Percentiles rank a stretch among this genome's conserved stretches.
phyloP scores from a whole-genome alignment of 177 flowering plant species.

The Vitis hybrid region DNA sequence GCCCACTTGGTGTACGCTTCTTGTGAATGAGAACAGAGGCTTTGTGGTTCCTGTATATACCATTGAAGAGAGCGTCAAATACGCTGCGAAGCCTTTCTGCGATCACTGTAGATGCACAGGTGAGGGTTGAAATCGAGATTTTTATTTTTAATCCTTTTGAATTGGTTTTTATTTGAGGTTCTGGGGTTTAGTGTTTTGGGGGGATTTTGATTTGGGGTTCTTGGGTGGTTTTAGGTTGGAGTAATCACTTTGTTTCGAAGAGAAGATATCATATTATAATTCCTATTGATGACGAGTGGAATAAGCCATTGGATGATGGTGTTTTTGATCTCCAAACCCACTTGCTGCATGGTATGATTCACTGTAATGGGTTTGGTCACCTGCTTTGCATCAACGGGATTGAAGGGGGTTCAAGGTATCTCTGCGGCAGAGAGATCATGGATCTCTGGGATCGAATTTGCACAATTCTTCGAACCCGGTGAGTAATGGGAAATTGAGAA shows the following conservation, averaged over 20 bases:
- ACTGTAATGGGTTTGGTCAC: slow-evolving; percentile 86
- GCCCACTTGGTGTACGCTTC: slow-evolving; percentile 66
- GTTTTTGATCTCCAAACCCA: slow-evolving; percentile 56
- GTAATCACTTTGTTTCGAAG: slow-evolving; percentile 70
- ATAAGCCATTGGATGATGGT: slow-evolving; percentile 40
- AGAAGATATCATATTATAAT: slow-evolving; percentile 77
- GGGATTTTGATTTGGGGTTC: slow-evolving; percentile 1
- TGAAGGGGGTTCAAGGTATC: slow-evolving; percentile 72
- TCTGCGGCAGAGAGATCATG: slow-evolving; percentile 74
- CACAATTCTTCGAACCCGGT: slow-evolving; percentile 58
- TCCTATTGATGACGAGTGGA: slow-evolving; percentile 65
- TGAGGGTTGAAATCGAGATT: slow-evolving; percentile 13
- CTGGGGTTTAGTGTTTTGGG: slow-evolving; percentile 2
- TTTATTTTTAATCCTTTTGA: neutral
- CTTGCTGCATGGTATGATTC: slow-evolving; percentile 78
- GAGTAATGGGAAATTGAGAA: neutral
- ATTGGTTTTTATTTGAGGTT: neutral
- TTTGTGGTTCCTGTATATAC: slow-evolving; percentile 66
- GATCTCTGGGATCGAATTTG: slow-evolving; percentile 93
- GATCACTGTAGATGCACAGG: slow-evolving; percentile 82
- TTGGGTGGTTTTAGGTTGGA: slow-evolving; percentile 60
- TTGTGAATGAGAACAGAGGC: slow-evolving; percentile 50
- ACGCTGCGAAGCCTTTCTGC: slow-evolving; percentile 55
- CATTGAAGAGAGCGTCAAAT: slow-evolving; percentile 59
- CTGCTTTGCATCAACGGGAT: slow-evolving; percentile 73